Base-by-base conservation (phyloP, 805 yeast genomes). In the Ogataea naganishii region DNA sequence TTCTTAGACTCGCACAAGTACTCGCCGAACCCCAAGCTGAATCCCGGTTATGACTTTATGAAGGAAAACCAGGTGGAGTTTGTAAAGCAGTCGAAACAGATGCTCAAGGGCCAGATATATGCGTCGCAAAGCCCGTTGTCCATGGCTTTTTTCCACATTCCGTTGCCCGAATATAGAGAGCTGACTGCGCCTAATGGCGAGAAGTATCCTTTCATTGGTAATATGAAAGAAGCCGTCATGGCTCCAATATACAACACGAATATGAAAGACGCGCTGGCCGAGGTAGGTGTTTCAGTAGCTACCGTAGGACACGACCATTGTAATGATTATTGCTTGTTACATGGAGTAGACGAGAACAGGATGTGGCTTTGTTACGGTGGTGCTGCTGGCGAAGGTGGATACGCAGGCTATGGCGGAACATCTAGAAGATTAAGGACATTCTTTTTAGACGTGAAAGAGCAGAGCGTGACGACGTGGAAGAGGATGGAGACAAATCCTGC, bases 291-390 rank as follows among this genome's bases (percentile, higher is more conserved):
- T 1, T 60, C 70, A 18, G 84, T 83, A 0, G 72, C 76, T 0
- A 64, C 80, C 32, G 94, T 83, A 11, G 98, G 98, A 0, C 98
- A 92, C 51, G 98, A 92, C 47, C 98, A 92, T 52, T 82, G 85
- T 43, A 92, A 92, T 53, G 97, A 92, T 48, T 92, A 71, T 51
- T 92, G 98, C 55, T 56, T 83, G 35, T 55, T 65, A 30, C 80
- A 81, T 40, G 51, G 60, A 14, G 39, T 38, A 20, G 41, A 29
- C 6, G 14, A 26, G 3, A 31, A 18, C 52, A 64, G 43, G 57
- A 58, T 33, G 19, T 84, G 95, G 94, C 58, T 92, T 20, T 92
- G 98, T 47, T 86, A 85, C 49, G 98, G 95, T 4, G 98, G 98
- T 16, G 94, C 77, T 1, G 67, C 72, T 5, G 98, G 97, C 11